These are phyloP conservation scores for Parsonsia alboflavescens DNA, from an alignment of 257 asterid species.

Conservation along the genomic window DNA sequence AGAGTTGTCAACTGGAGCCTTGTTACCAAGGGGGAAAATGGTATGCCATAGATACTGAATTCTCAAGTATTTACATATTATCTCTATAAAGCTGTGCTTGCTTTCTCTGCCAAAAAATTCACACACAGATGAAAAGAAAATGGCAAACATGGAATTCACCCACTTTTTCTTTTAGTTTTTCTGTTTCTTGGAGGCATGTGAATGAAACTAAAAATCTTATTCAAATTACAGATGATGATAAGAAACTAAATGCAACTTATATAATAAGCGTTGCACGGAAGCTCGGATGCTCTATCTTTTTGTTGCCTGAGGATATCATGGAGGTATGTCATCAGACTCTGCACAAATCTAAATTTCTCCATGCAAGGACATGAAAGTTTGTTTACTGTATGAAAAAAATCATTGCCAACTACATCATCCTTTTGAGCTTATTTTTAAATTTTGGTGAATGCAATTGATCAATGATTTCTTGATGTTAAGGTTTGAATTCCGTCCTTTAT, in stretches of 20 bases:
- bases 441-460: too few relatives aligned
- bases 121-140: neutral
- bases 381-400: too few relatives aligned
- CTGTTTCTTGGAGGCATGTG: neutral
- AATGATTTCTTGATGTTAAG: too few relatives aligned
- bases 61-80: neutral
- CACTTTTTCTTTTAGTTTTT: neutral
- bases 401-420: too few relatives aligned
- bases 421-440: too few relatives aligned
- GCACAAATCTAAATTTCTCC: neutral
- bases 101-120: neutral
- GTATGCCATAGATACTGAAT: slow-evolving; percentile 23
- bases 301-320: slow-evolving; percentile 45
- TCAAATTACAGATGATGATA: slow-evolving; percentile 40
- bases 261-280: slow-evolving; percentile 47
- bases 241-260: slow-evolving; percentile 42
- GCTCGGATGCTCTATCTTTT: slow-evolving; percentile 49
- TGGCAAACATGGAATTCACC: neutral
- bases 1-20: slow-evolving; percentile 92
- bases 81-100: neutral
- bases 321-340: slow-evolving; percentile 26
- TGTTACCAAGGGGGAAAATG: slow-evolving; percentile 81
- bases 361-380: neutral
- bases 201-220: neutral
- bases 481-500: too few relatives aligned